Evolutionary conservation across 176 grass and related monocot genomes (phyloP), one percentile per base, ranked within the genome.

Genomic region (Cymbopogon citratus): DNA sequence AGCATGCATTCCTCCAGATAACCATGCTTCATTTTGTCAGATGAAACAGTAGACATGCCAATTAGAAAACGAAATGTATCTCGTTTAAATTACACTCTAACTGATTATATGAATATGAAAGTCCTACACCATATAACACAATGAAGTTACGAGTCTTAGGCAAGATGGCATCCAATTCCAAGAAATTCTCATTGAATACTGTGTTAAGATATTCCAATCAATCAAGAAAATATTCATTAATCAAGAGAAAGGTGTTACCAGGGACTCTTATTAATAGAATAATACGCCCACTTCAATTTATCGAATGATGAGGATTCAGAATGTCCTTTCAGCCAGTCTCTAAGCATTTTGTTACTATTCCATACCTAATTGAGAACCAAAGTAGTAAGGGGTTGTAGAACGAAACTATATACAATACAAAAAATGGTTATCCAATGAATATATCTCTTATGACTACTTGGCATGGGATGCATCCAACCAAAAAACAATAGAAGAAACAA

Each of bases 221-320:
- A 82, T 81, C 26, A 81, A 43, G 6, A 69, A 54, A 39, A 39
- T 33, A 28, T 48, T 75, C 44, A 76, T 33, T 25, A 60, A 60
- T 46, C 35, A 29, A 74, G 71, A 68, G 67, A 83, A 35, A 87
- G 64, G 33, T 71, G 74, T 94, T 92, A 98, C 95, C 95, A 98
- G 78, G 95, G 92, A 76, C 92, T 91, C 78, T 94, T 98, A 75
- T 98, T 98, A 84, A 98, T 98, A 51, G 90, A 89, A 90, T 89
- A 94, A 85, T 98, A 98, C 16, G 78, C 35, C 92, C 92, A 98
- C 83, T 98, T 98, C 81, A 98, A 83, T 39, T 29, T 80, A 92
- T 92, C 86, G 63, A 94, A 71, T 28, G 79, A 71, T 81, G 95
- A 98, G 57, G 78, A 84, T 61, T 85, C 86, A 15, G 92, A 90